Evolutionary conservation across 192 early-diverging fungal genomes (phyloP), one percentile per base, ranked within the genome.

Genomic region (Backusella psychrophila): DNA sequence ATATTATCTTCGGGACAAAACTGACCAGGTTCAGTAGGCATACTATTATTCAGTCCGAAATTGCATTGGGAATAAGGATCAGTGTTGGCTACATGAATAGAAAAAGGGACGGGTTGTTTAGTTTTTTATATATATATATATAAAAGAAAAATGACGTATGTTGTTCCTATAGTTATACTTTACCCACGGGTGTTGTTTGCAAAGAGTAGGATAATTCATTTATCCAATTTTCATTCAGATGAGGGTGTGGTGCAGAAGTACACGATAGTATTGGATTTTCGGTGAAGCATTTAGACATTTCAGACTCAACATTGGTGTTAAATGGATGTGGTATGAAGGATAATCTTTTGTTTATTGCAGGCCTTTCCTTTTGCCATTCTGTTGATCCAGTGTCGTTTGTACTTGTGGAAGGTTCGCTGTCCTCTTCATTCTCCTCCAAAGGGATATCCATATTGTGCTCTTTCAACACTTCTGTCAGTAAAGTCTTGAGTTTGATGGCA

Each of bases 131-230:
- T 41, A 7, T 41, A 1, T 9, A 39, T n/a, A n/a, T n/a, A 53
- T 21, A 21, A 21, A 53, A 23, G 21, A 53, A 5, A 63, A 63
- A 63, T 29, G 9, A 29, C 56, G 56, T 63, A 12, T 9, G 56
- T 59, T 59, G 56, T 59, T 26, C 3, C 4, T n/a, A 59, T 59
- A 59, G 56, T 26, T 44, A 17, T 19, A 31, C 53, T 74, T 39
- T 66, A 69, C 56, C 56, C 23, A 21, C 21, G 56, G 56, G 56
- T 21, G n/a, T 49, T 15, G 31, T 11, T 44, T 77, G 76, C 17
- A 77, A 14, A 12, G 69, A 72, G 44, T 69, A 59, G n/a, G 71
- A 77, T 29, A 77, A n/a, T 26, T 59, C 76, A 66, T 77, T 77
- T 31, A 77, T 77, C 76, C 76, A 77, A 17, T 72, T 70, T 19